Conservation (phyloP, 2,329 filamentous ascomycete species). For the Alternaria arborescens region DNA sequence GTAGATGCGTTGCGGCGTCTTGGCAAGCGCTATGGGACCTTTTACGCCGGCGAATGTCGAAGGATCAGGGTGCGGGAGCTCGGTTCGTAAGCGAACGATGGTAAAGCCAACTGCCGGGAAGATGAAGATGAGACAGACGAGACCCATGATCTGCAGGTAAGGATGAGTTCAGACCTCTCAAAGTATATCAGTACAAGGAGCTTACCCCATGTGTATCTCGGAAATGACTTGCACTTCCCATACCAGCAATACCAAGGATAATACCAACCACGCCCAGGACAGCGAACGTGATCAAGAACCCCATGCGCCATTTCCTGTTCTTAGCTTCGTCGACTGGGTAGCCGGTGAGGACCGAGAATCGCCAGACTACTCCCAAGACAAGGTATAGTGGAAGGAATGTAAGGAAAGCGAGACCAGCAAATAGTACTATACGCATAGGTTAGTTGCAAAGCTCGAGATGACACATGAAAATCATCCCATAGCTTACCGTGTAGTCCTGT, state of each 20-base stretch:
- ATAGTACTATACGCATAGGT: constrained; percentile 21
- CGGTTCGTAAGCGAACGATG: constrained; percentile 34
- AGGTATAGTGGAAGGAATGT: constrained; percentile 39
- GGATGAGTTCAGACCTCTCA: background rate
- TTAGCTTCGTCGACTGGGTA: constrained; percentile 35
- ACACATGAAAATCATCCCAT: background rate
- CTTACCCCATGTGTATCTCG: constrained; percentile 35
- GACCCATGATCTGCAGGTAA: constrained; percentile 33
- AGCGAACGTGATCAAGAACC: constrained; percentile 29
- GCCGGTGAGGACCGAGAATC: constrained; percentile 34
- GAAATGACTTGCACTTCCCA: constrained; percentile 38
- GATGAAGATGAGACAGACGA: constrained; percentile 31
- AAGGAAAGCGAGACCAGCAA: constrained; percentile 35
- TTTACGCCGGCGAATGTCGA: constrained; percentile 33
- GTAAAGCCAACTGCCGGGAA: constrained; percentile 27
- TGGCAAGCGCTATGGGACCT: constrained; percentile 29
- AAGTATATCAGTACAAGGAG: background rate
- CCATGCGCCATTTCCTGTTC: constrained; percentile 38
- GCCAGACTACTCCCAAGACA: constrained; percentile 34
- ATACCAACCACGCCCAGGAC: constrained; percentile 29
- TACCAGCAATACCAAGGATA: constrained; percentile 35
- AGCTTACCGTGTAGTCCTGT: constrained; percentile 36
- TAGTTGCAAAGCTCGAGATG: background rate
- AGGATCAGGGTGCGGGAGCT: constrained; percentile 27
- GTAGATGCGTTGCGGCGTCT: constrained; percentile 35